phyloP scores from a whole-genome alignment of 2,329 filamentous ascomycete species.

The Aspergillus ibericus region DNA sequence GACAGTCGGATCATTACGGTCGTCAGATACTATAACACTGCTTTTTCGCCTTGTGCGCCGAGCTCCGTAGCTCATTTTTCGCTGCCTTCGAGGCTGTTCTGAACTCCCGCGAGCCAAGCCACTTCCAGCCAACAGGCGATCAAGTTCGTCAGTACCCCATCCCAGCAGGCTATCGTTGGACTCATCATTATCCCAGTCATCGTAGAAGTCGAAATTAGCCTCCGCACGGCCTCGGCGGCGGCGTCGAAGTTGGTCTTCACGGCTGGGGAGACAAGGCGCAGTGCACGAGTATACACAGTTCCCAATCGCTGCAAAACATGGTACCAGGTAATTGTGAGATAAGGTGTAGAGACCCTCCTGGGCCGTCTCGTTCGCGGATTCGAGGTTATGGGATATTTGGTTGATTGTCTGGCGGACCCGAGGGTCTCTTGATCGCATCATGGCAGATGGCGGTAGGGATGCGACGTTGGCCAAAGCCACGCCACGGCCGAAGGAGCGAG shows the following conservation, averaged over 20 bases:
- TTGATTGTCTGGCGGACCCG: slow-evolving; percentile 92
- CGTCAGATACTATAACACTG: slow-evolving; percentile 50
- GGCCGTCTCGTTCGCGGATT: slow-evolving; percentile 86
- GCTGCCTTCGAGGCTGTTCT: slow-evolving; percentile 69
- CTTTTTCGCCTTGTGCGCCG: slow-evolving; percentile 62
- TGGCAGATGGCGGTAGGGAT: slow-evolving; percentile 31
- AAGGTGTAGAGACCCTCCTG: slow-evolving; percentile 89
- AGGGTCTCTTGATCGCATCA: slow-evolving; percentile 70
- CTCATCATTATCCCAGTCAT: slow-evolving; percentile 82
- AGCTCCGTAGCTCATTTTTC: slow-evolving; percentile 88
- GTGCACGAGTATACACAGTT: slow-evolving; percentile 69
- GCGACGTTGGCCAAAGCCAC: slow-evolving; percentile 22
- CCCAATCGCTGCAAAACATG: slow-evolving; percentile 70
- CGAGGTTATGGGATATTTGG: slow-evolving; percentile 85
- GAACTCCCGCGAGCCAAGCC: slow-evolving; percentile 43
- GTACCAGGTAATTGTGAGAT: slow-evolving; percentile 78
- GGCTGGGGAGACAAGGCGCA: slow-evolving; percentile 65
- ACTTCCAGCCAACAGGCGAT: slow-evolving; percentile 73
- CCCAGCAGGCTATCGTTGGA: slow-evolving; percentile 62
- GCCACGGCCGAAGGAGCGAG: neutral
- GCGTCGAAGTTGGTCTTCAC: slow-evolving; percentile 71
- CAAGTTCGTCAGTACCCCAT: slow-evolving; percentile 84
- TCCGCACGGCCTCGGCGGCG: slow-evolving; percentile 70
- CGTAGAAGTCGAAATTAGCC: slow-evolving; percentile 93
- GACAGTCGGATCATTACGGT: slow-evolving; percentile 72